These are phyloP conservation scores for Hypoxylon subgilvum DNA, from an alignment of 495 filamentous ascomycete species.

Conservation along the genomic window DNA sequence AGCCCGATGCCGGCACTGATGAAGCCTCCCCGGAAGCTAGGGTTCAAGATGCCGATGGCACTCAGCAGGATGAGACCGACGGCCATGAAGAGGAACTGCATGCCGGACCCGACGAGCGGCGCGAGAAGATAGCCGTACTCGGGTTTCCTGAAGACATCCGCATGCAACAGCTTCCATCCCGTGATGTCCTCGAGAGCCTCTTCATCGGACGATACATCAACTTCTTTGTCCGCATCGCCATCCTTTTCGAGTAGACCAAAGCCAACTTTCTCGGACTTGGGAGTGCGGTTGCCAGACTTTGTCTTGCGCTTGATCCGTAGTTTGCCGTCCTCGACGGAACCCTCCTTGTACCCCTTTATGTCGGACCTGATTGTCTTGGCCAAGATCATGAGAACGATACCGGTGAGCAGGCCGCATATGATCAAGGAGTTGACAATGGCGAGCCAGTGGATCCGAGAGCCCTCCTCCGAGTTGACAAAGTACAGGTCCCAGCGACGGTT, in stretches of 20 bases:
- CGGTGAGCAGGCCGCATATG: conserved; percentile 81
- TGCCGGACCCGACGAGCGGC: conserved; percentile 85
- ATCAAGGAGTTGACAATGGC: conserved; percentile 90
- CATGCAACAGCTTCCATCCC: conserved; percentile 94
- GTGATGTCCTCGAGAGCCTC: conserved; percentile 82
- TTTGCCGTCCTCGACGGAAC: conserved; percentile 71
- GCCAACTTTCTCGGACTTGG: conserved; percentile 59
- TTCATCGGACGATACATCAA: conserved; percentile 72
- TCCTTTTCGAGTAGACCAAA: conserved; percentile 71
- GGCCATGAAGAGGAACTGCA: conserved; percentile 88
- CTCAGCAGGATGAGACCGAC: conserved; percentile 78
- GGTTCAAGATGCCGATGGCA: conserved; percentile 84
- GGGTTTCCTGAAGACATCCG: conserved; percentile 88
- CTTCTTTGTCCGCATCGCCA: conserved; percentile 58
- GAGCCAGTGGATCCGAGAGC: conserved; percentile 86
- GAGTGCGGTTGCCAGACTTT: conserved; percentile 49
- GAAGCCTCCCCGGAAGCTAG: conserved; percentile 90
- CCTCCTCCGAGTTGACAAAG: conserved; percentile 88
- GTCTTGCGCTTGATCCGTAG: conserved; percentile 55
- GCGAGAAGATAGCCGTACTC: conserved; percentile 77
- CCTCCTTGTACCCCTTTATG: conserved; percentile 74
- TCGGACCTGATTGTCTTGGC: conserved; percentile 82
- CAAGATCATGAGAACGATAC: conserved; percentile 85
- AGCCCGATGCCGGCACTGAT: conserved; percentile 85
- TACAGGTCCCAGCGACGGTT: conserved; percentile 88